Base-by-base conservation (phyloP, 202 grass and related monocot species). In the Zoysia matrella region DNA sequence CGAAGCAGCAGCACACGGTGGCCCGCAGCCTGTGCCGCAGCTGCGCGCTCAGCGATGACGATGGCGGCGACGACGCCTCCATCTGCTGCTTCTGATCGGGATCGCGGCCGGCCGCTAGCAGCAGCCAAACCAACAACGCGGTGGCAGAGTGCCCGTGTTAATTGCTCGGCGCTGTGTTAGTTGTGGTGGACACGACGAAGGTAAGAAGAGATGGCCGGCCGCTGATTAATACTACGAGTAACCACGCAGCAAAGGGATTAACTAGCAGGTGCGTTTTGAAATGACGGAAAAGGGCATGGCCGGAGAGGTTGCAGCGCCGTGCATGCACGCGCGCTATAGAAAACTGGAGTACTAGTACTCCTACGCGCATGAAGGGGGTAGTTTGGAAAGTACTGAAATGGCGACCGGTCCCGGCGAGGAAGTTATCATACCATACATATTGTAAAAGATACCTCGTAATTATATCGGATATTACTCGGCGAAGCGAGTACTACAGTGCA, bases 1-100 rank as follows among this genome's bases (percentile, higher is more conserved):
- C 88, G 79, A 89, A 89, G 88, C 79, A 89, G 88, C 83, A 86
- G 22, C 22, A 22, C 22, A 22, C 22, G 22, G 22, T 22, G 22
- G 22, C 22, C 22, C 22, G 22, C 22, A 83, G 79, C 62, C 54
- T 86, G 74, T 74, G 54, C 8, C 88, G 79, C 69, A 89, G 79
- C 58, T 61, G 58, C 73, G 78, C 71, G 73, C 72, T 60, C 51
- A 58, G 4, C 61, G 86, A 6, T 62, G 69, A 73, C 70, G 76
- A 1, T 36, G 72, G 2, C 44, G 74, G 71, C 67, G 74, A 1
- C 40, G 72, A 3, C 44, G 65, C 58, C 22, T 79, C 83, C 83
- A 43, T 84, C 62, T 53, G 16, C 80, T 39, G 2, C 2, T 41
- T 22, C 22, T 22, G 22, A 22, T 22, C 22, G 22, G 22, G 8